A percentile compares a stretch with the other conserved stretches of the same genome.
Evolutionary conservation across 495 filamentous ascomycete genomes (phyloP).

Genomic region (Bathelium albidoporum): DNA sequence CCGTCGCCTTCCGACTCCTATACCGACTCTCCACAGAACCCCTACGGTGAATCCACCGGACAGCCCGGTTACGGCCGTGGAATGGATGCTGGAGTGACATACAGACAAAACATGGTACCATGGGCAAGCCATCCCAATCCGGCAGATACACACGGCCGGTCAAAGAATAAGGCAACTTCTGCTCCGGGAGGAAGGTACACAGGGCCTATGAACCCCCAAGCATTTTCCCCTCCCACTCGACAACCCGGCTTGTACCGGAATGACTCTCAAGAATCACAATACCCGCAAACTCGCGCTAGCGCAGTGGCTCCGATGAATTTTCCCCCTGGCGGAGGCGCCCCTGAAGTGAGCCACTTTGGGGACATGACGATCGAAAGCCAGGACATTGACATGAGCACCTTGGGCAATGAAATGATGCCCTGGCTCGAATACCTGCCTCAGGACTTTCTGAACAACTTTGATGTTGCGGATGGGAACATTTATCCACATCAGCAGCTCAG

Average conservation of each 20-base stretch:
- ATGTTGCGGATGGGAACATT: conserved; percentile 1
- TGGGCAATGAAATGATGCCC: conserved; percentile 49
- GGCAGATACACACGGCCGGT: background rate
- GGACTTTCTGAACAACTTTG: conserved; percentile 50
- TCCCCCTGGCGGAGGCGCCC: background rate
- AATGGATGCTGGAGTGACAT: background rate
- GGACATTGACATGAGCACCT: conserved; percentile 53
- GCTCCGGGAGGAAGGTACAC: background rate
- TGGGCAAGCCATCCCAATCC: background rate
- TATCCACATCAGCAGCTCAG: background rate
- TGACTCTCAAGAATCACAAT: background rate
- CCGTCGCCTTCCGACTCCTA: background rate
- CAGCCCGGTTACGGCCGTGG: background rate
- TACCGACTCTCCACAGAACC: background rate
- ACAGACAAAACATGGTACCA: background rate
- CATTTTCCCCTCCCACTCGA: background rate
- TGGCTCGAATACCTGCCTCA: conserved; percentile 62
- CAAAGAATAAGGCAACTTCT: background rate
- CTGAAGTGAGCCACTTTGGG: conserved; percentile 20
- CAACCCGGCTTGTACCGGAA: background rate
- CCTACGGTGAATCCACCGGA: background rate
- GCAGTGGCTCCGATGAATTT: background rate
- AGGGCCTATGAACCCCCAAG: background rate
- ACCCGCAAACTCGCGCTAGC: background rate
- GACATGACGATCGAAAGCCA: conserved; percentile 62